Conservation (phyloP, 176 grass and related monocot genomes). For the Chloris gayana region DNA sequence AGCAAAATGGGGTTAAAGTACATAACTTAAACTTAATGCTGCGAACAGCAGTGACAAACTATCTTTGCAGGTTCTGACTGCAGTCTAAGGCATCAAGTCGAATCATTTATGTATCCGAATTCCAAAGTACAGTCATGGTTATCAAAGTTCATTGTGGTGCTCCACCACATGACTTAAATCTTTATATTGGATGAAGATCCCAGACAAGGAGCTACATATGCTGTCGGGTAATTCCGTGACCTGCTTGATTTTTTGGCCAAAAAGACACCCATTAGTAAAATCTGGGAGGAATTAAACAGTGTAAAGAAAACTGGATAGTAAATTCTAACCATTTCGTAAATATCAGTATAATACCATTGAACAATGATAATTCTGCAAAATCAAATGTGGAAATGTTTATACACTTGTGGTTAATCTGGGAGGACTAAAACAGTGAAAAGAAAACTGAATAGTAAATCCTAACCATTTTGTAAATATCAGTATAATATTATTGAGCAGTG, state of each 20-base stretch:
- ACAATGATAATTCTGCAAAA: not conserved
- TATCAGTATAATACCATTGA: not conserved
- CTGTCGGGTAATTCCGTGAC: constrained; percentile 81
- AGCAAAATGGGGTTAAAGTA: constrained; percentile 32
- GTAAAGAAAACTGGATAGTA: constrained; percentile 14
- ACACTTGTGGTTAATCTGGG: too few species aligned
- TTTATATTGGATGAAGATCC: constrained; percentile 82
- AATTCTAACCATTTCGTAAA: constrained; percentile 19
- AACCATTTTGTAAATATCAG: constrained; percentile 7
- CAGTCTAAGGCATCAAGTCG: constrained; percentile 82
- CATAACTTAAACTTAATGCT: constrained; percentile 43
- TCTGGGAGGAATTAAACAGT: constrained; percentile 9
- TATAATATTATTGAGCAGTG: not conserved
- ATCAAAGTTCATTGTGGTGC: constrained; percentile 64
- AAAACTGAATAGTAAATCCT: constrained; percentile 14
- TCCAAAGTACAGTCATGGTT: constrained; percentile 71
- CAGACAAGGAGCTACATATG: constrained; percentile 74
- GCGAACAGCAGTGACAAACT: constrained; percentile 60
- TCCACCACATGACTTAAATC: constrained; percentile 62
- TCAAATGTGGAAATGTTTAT: constrained; percentile 2
- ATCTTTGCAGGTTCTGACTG: constrained; percentile 98
- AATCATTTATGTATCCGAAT: constrained; percentile 63
- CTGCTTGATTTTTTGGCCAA: constrained; percentile 50
- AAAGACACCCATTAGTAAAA: constrained; percentile 25
- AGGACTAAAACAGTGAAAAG: constrained; percentile 10